Evolutionary conservation across 352 stramenopile species (phyloP).

Genomic region (Blastocystis sp.): DNA sequence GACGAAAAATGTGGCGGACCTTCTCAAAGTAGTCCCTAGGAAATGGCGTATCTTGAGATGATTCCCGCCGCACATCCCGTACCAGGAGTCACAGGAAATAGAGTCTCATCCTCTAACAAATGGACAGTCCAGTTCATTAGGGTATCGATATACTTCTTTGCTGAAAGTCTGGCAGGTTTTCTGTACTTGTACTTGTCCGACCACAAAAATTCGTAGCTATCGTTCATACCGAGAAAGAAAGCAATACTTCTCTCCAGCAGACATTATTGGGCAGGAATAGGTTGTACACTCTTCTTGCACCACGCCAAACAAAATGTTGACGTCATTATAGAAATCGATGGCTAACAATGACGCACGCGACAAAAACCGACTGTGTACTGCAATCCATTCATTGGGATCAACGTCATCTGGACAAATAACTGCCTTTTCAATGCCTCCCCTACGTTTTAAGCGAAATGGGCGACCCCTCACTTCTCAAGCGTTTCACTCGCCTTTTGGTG

Average conservation of each 20-base stretch:
- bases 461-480: neutral
- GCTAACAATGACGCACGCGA: neutral
- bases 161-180: constrained; percentile 19
- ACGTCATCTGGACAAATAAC: constrained; percentile 64
- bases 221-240: neutral
- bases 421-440: constrained; percentile 27
- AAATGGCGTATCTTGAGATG: constrained; percentile 29
- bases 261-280: constrained; percentile 48
- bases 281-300: constrained; percentile 44
- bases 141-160: constrained; percentile 51
- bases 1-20: constrained; percentile 15
- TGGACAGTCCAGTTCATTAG: constrained; percentile 63
- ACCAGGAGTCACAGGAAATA: constrained; percentile 46
- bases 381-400: constrained; percentile 67
- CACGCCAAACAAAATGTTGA: constrained; percentile 62
- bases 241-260: constrained; percentile 35
- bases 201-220: constrained; percentile 67
- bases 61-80: neutral
- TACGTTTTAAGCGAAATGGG: neutral
- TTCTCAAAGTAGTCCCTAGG: constrained; percentile 33
- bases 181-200: constrained; percentile 30
- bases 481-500: constrained; percentile 45
- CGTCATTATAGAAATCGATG: constrained; percentile 69
- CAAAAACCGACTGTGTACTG: constrained; percentile 21
- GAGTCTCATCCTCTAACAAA: constrained; percentile 34